Percentiles rank a stretch among this genome's conserved stretches.
These are phyloP conservation scores for Cornus suecica DNA, from an alignment of 148 eudicot genomes.

Conservation along the genomic window DNA sequence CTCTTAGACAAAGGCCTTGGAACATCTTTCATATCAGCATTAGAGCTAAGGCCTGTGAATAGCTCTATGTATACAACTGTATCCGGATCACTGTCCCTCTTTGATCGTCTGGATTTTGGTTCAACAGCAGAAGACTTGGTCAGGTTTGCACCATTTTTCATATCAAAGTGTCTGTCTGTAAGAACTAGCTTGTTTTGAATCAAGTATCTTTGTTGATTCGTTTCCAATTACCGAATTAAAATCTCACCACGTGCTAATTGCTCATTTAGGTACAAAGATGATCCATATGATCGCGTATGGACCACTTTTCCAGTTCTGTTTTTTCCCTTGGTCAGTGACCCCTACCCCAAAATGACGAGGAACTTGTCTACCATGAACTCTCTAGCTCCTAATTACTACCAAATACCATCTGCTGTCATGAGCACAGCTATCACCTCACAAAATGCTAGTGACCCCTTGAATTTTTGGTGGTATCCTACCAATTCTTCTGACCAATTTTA, in stretches of 20 bases:
- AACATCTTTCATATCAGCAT: constrained; percentile 37
- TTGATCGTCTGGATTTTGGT: constrained; percentile 12
- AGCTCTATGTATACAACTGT: constrained; percentile 18
- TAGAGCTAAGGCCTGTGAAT: constrained; percentile 30
- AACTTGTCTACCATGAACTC: too few relatives aligned
- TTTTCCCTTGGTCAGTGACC: too few relatives aligned
- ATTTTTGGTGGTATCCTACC: neutral
- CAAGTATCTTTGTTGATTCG: too few relatives aligned
- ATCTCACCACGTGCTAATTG: neutral
- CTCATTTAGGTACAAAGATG: constrained; percentile 32
- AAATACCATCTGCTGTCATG: constrained; percentile 15
- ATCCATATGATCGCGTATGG: constrained; percentile 44
- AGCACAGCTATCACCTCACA: neutral
- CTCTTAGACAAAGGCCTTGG: constrained; percentile 24
- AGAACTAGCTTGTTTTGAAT: neutral
- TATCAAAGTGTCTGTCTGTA: neutral
- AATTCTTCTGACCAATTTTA: constrained; percentile 10
- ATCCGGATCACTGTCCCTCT: constrained; percentile 19
- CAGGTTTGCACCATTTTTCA: neutral
- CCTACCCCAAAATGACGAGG: too few relatives aligned
- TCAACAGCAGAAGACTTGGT: neutral
- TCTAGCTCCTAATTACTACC: too few relatives aligned
- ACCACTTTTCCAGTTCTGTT: neutral
- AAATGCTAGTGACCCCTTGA: neutral
- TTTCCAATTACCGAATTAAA: too few relatives aligned